phyloP scores from a whole-genome alignment of 371 early-diverging fungal species.

The Saksenaea oblongispora region DNA sequence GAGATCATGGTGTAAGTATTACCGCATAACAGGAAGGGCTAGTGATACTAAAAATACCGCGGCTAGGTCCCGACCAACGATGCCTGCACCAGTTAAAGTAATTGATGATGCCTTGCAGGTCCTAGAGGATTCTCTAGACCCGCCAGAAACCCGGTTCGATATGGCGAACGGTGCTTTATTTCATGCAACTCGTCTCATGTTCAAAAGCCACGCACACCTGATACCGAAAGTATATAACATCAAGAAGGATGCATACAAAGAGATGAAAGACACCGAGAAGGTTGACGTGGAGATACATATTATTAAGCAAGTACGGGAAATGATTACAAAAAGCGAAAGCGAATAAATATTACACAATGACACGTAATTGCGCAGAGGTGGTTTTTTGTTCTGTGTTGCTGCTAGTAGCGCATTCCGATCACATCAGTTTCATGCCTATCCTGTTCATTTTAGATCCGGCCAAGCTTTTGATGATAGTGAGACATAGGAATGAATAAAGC shows the following conservation, averaged over 20 bases:
- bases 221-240: constrained; percentile 33
- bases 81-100: constrained; percentile 29
- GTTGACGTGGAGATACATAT: constrained; percentile 7
- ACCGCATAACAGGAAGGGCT: not conserved
- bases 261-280: constrained; percentile 16
- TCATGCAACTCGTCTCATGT: constrained; percentile 37
- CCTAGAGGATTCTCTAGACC: constrained; percentile 26
- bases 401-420: not conserved
- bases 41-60: not conserved
- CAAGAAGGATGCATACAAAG: constrained; percentile 39
- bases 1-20: constrained; percentile 37
- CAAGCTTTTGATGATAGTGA: not conserved
- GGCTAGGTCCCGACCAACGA: constrained; percentile 20
- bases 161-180: constrained; percentile 44
- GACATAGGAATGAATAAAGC: not conserved
- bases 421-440: not conserved
- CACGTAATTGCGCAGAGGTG: not conserved
- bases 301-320: not conserved
- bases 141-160: constrained; percentile 28
- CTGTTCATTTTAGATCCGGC: not conserved
- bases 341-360: constrained; percentile 6
- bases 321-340: constrained; percentile 3
- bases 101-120: constrained; percentile 25
- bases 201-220: constrained; percentile 25
- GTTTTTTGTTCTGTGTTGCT: too few relatives aligned